Evolutionary conservation across 805 yeast genomes (phyloP), one percentile per base, ranked within the genome.

Genomic region (Hagleromyces aurorensis): DNA sequence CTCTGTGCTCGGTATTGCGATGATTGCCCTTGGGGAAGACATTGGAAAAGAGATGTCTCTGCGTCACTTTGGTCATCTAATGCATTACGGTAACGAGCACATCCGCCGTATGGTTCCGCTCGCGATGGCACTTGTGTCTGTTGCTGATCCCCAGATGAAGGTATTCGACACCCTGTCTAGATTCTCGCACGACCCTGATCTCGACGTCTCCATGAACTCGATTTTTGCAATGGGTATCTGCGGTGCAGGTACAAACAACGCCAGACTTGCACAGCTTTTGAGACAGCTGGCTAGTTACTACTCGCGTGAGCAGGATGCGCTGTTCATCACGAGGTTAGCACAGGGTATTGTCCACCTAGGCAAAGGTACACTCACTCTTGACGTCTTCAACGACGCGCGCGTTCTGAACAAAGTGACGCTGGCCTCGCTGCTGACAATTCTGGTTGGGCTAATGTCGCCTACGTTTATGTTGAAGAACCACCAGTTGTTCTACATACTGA

Each of bases 211-310:
- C 5, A 78, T 79, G 55, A 91, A 87, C 54, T 86, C 98, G 13
- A 86, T 91, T 41, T 89, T 84, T 50, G 78, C 95, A 24, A 87
- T 91, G 97, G 99, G 99, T 32, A 64, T 91, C 40, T 94, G 89
- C 46, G 98, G 98, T 55, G 91, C 97, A 13, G 99, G 99, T 61
- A 91, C 98, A 16, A 89, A 91, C 61, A 91, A 91, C 55, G 98
- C 99, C 6, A 80, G 99, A 64, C 69, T 91, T 41, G 97, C 97
- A 3, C 98, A 91, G 64, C 69, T 91, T 41, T 70, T 91, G 51
- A 75, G 98, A 59, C 97, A 91, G 60, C 70, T 91, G 46, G 97
- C 98, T 1, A 76, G 84, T 32, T 91, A 91, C 58, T 93, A 91
- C 57, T 72, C 82, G 30, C 82, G 87, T 51, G 93, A 89, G 34